A percentile compares a stretch with the other conserved stretches of the same genome.
Evolutionary conservation across 2,329 filamentous ascomycete genomes (phyloP).

Genomic region (Dothiorella sarmentorum): DNA sequence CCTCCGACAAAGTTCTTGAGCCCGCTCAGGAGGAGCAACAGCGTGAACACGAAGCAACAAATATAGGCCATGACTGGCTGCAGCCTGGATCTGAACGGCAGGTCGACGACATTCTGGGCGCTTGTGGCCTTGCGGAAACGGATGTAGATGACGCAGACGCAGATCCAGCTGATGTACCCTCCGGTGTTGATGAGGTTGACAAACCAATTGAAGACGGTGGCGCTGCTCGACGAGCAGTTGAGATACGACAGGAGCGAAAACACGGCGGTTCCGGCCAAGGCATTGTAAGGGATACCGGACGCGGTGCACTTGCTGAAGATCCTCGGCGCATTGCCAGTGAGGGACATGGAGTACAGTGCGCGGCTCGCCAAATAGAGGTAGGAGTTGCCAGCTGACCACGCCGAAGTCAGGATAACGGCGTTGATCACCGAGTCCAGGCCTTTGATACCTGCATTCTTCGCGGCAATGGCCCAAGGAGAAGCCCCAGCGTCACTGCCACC

Average conservation of each 20-base stretch:
- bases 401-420: not conserved
- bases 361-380: not conserved
- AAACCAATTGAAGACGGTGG: conserved; percentile 2
- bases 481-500: conserved; percentile 50
- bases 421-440: not conserved
- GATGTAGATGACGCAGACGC: not conserved
- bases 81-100: not conserved
- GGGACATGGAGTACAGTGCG: not conserved
- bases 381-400: not conserved
- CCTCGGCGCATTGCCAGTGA: not conserved
- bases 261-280: not conserved
- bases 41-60: not conserved
- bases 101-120: conserved; percentile 44
- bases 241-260: conserved; percentile 19
- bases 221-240: not conserved
- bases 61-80: not conserved
- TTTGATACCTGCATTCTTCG: conserved; percentile 43
- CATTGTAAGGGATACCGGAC: not conserved
- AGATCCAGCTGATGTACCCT: not conserved
- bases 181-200: not conserved
- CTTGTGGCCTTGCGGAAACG: conserved; percentile 52
- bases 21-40: not conserved
- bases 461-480: conserved; percentile 54
- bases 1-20: not conserved
- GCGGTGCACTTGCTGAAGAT: not conserved